phyloP scores from a whole-genome alignment of 2,329 filamentous ascomycete species.

The Mycocentrospora acerina region DNA sequence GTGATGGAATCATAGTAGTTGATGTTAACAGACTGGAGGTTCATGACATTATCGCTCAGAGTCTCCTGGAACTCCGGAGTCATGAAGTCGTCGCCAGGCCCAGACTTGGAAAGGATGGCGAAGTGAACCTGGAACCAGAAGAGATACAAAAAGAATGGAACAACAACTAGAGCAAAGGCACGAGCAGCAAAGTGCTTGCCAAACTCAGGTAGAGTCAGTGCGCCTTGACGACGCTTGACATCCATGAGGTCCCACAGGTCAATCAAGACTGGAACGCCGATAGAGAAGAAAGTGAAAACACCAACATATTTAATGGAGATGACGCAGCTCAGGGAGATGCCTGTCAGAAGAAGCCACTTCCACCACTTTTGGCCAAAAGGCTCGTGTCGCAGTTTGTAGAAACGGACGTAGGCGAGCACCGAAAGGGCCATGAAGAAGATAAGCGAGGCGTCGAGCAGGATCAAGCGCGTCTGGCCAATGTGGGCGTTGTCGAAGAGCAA shows the following conservation, averaged over 20 bases:
- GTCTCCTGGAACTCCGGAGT: conserved; percentile 97
- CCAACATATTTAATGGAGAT: conserved; percentile 99
- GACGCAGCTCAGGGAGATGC: conserved; percentile 91
- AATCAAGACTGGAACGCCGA: conserved; percentile 89
- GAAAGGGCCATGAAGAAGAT: conserved; percentile 96
- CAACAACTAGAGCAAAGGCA: conserved; percentile 78
- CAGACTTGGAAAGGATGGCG: conserved; percentile 80
- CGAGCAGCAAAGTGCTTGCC: conserved; percentile 88
- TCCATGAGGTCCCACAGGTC: conserved; percentile 95
- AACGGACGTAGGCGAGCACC: conserved; percentile 90
- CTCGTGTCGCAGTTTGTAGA: conserved; percentile 91
- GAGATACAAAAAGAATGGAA: conserved; percentile 96
- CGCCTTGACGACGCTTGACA: conserved; percentile 78
- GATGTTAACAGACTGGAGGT: conserved; percentile 79
- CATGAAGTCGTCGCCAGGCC: conserved; percentile 98
- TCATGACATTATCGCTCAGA: conserved; percentile 90
- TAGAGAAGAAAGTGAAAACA: conserved; percentile 93
- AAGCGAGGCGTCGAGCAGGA: conserved; percentile 89
- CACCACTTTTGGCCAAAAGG: conserved; percentile 97
- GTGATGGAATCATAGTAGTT: conserved; percentile 88
- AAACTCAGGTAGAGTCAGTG: conserved; percentile 78
- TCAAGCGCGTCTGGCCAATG: conserved; percentile 92
- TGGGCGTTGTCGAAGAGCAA: conserved; percentile 97
- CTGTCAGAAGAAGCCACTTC: conserved; percentile 97
- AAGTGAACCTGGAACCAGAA: conserved; percentile 99